Evolutionary conservation across 129 eudicot genomes (phyloP).

Genomic region (Arctium lappa): DNA sequence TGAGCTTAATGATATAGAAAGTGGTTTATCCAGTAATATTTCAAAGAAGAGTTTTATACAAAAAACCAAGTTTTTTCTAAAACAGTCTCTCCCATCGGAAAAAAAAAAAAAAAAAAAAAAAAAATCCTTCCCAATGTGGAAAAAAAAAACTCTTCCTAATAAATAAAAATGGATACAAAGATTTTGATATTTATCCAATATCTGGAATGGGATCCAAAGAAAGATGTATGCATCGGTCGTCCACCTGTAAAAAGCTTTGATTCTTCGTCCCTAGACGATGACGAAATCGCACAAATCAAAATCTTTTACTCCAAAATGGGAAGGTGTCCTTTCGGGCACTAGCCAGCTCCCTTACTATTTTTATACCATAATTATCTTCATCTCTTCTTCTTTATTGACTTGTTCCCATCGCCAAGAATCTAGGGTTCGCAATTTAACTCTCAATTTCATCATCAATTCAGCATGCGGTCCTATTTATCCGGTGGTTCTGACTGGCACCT

Average conservation of each 20-base stretch:
- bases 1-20: too few relatives aligned
- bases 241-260: not conserved
- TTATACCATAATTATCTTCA: not conserved
- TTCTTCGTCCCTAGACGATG: not conserved
- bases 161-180: not conserved
- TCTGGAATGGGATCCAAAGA: not conserved
- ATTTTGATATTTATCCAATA: not conserved
- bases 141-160: too few relatives aligned
- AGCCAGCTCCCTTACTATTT: not conserved
- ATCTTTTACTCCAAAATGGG: not conserved
- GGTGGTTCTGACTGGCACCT: conserved; percentile 23
- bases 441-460: not conserved
- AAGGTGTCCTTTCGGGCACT: not conserved
- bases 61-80: too few relatives aligned
- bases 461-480: conserved; percentile 42
- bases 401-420: not conserved
- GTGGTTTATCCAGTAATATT: too few relatives aligned
- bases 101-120: too few relatives aligned
- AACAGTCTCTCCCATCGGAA: too few relatives aligned
- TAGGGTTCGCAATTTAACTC: conserved; percentile 25
- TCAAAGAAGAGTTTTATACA: too few relatives aligned
- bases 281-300: not conserved
- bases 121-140: too few relatives aligned
- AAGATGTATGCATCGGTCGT: not conserved
- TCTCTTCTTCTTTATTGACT: not conserved